Percentiles rank a stretch among this genome's conserved stretches.
Conservation (phyloP, 805 yeast species). For the Metschnikowia hibisci region DNA sequence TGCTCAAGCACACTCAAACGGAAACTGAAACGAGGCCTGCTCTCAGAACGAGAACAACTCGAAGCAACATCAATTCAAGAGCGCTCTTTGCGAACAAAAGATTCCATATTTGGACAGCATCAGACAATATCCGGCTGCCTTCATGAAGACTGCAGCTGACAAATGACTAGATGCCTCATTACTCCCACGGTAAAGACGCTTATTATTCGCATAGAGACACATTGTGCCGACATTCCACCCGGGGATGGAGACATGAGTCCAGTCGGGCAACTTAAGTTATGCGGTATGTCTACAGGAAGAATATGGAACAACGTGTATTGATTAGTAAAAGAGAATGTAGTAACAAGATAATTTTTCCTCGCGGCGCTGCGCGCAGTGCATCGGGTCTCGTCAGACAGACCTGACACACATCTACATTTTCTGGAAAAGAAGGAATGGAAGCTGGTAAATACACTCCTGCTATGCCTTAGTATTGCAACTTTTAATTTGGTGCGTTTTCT, state of each 20-base stretch:
- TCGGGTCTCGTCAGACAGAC: too few relatives aligned
- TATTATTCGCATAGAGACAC: conserved; percentile 46
- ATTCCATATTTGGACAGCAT: neutral
- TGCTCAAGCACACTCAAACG: conserved; percentile 3
- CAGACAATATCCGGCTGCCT: neutral
- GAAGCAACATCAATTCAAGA: neutral
- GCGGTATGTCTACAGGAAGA: conserved; percentile 20
- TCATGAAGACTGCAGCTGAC: too few relatives aligned
- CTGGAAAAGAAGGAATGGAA: too few relatives aligned
- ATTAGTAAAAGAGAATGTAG: neutral
- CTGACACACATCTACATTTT: too few relatives aligned
- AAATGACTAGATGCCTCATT: neutral
- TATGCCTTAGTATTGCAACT: too few relatives aligned
- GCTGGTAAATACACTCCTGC: too few relatives aligned
- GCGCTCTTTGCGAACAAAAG: neutral
- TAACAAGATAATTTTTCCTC: neutral
- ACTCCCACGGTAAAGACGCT: conserved; percentile 7
- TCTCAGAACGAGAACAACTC: conserved; percentile 12
- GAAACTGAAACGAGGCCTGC: neutral
- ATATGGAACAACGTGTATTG: conserved; percentile 2
- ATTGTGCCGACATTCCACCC: conserved; percentile 40
- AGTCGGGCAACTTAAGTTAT: conserved; percentile 47
- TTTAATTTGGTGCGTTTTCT: too few relatives aligned
- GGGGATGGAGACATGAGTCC: conserved; percentile 23
- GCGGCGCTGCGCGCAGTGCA: neutral